phyloP scores from a whole-genome alignment of 2,329 filamentous ascomycete genomes.

The Colletotrichum horii region DNA sequence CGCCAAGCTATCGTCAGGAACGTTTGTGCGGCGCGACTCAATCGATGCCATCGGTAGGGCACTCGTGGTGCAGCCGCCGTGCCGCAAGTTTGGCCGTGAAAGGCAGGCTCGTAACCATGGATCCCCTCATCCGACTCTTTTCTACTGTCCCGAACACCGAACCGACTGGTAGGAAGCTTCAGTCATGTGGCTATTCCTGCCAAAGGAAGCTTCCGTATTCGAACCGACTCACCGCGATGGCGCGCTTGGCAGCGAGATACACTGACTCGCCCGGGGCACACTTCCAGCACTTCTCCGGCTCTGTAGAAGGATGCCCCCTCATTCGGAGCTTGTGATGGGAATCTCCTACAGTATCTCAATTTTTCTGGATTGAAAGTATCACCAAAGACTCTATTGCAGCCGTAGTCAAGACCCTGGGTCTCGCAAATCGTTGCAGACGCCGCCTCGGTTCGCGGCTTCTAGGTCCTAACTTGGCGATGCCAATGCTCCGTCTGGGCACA shows the following conservation, averaged over 20 bases:
- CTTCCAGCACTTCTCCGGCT: background rate
- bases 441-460: background rate
- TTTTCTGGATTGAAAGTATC: background rate
- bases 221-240: background rate
- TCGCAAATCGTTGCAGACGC: background rate
- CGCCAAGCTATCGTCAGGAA: background rate
- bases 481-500: constrained; percentile 17
- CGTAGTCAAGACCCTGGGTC: background rate
- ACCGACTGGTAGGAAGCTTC: background rate
- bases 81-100: background rate
- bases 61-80: background rate
- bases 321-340: too few species aligned
- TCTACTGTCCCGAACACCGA: background rate
- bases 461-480: constrained; percentile 6
- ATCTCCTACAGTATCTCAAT: rapidly evolving
- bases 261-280: background rate
- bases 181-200: background rate
- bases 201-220: background rate
- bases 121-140: background rate
- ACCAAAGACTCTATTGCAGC: background rate
- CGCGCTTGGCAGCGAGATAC: background rate
- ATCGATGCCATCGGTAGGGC: background rate
- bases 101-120: background rate
- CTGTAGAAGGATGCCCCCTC: background rate
- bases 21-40: constrained; percentile 3